Percentiles rank a stretch among this genome's conserved stretches.
Conservation (phyloP, 2,329 filamentous ascomycete genomes). For the Sporothrix euskadiensis region DNA sequence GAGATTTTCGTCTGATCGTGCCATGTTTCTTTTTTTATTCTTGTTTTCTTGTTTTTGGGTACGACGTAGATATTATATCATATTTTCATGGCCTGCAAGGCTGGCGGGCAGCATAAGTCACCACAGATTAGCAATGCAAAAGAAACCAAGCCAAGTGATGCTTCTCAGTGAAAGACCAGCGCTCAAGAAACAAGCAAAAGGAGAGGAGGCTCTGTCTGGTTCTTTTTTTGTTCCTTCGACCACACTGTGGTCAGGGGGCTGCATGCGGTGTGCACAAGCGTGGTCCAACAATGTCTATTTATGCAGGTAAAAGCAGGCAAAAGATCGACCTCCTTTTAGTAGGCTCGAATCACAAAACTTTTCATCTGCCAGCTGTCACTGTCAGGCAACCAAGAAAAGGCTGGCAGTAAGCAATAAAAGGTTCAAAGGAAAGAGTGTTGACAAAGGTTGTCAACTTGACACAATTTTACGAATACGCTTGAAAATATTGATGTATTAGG, state of each 20-base stretch:
- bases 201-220: neutral
- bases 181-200: neutral
- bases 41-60: neutral
- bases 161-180: neutral
- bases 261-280: constrained; percentile 21
- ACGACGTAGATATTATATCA: neutral
- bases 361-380: neutral
- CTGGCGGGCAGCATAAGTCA: neutral
- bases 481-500: neutral
- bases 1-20: constrained; percentile 4
- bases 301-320: constrained; percentile 9
- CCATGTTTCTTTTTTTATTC: neutral
- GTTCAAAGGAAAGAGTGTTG: neutral
- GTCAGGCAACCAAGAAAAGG: neutral
- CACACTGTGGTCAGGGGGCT: constrained; percentile 7
- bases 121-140: constrained; percentile 8
- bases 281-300: constrained; percentile 18
- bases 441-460: neutral
- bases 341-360: neutral
- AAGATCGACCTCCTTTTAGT: neutral
- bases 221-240: constrained; percentile 4
- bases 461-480: neutral
- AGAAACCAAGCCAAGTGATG: neutral
- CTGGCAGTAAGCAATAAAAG: neutral
- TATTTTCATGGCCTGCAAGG: neutral